Conservation (phyloP, 2,329 filamentous ascomycete genomes). For the Colletotrichum tofieldiae region DNA sequence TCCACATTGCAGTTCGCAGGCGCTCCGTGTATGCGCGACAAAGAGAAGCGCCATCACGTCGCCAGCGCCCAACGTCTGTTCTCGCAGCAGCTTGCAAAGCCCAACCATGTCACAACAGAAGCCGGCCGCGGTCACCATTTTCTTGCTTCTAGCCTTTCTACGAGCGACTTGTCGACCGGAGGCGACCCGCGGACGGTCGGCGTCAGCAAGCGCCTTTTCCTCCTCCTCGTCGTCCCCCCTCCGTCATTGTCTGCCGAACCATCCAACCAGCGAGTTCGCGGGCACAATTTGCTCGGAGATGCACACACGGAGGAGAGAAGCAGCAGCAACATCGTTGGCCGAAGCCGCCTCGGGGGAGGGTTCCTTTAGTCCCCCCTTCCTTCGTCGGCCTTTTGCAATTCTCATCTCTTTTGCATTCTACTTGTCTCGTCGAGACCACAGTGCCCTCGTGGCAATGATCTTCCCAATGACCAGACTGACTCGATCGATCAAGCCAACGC, state of each 20-base stretch:
- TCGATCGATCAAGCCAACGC: constrained; percentile 6
- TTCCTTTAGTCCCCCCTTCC: too few species aligned
- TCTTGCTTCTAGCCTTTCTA: constrained; percentile 13
- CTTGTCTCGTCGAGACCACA: neutral
- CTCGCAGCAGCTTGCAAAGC: constrained; percentile 15
- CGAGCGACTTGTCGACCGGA: constrained; percentile 25
- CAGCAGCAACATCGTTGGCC: constrained; percentile 5
- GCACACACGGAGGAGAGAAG: neutral
- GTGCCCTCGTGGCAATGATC: constrained; percentile 1
- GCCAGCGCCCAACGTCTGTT: constrained; percentile 32
- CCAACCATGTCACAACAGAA: constrained; percentile 17
- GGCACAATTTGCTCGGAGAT: neutral
- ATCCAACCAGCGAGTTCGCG: too few species aligned
- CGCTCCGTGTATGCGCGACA: constrained; percentile 8
- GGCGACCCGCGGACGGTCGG: constrained; percentile 20
- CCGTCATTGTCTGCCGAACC: neutral
- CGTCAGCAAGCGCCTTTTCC: constrained; percentile 11
- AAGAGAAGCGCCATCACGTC: constrained; percentile 6
- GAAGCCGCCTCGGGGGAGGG: too few species aligned
- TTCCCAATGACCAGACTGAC: neutral
- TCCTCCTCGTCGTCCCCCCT: neutral
- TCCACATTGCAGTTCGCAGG: constrained; percentile 12
- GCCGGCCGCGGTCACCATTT: constrained; percentile 6
- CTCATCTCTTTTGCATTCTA: too few species aligned
- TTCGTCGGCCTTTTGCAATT: neutral